Evolutionary conservation across 1,284 basidiomycete species (phyloP), one percentile per base, ranked within the genome.

Genomic region (Cutaneotrichosporon sp.): DNA sequence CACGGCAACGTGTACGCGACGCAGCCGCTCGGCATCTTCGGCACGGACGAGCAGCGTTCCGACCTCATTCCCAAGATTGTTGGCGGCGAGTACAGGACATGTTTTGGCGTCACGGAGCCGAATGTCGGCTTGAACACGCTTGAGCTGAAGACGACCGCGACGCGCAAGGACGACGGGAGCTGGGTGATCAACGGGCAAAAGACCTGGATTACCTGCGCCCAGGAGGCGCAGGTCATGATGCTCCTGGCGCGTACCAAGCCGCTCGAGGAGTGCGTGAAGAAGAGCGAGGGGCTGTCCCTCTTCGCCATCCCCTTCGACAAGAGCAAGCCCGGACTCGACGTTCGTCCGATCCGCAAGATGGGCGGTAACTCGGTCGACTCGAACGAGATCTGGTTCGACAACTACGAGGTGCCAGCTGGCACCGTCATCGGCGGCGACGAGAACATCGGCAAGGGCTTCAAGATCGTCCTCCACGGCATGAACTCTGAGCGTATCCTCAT

Each of bases 401-500:
- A 59, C 51, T 55, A 59, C 44, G 29, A 48, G 29, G 49, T 56
- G 20, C 57, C 52, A 12, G 49, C 17, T 29, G 47, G 45, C 46
- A 38, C 37, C 22, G 44, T 51, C 20, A 54, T 54, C 25, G 56
- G 56, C 29, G 56, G 52, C 35, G 44, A 50, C 43, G 37, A 24
- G 14, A 49, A 49, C 49, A 55, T 74, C 58, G 74, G 71, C 29
- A 65, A 71, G 33, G 75, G 75, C 5, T 77, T 77, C 62, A 72
- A 70, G 55, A 67, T 68, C 27, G 65, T 66, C 33, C 49, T 67
- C 5, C 65, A 66, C 51, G 63, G 64, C 22, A 66, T 67, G 66
- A 75, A 74, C 54, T 74, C 75, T n/a, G 75, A 77, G 51, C 61
- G 76, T 3, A 71, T 71, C 45, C 54, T 77, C 11, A 59, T 77